These are phyloP conservation scores for Pinus tabuliformis DNA, from an alignment of 75 land plant genomes.

Conservation along the genomic window DNA sequence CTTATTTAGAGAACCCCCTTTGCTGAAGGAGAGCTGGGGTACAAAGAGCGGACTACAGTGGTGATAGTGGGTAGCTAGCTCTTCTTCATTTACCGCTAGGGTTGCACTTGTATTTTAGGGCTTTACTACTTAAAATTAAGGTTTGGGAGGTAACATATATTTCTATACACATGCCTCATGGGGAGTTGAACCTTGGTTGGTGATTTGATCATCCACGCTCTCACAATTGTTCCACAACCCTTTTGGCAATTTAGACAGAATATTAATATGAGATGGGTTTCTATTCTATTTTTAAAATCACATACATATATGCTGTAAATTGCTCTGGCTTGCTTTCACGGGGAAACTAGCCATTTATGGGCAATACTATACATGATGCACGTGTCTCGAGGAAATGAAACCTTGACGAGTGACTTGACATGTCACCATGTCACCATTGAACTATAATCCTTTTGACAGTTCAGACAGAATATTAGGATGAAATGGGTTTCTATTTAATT, in stretches of 20 bases:
- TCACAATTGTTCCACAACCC: not conserved
- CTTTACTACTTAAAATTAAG: too few species aligned
- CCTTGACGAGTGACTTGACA: not conserved
- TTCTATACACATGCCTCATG: not conserved
- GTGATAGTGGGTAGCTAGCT: too few species aligned
- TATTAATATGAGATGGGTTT: not conserved
- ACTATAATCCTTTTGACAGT: too few species aligned
- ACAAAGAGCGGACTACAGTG: too few species aligned
- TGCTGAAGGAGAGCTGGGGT: too few species aligned
- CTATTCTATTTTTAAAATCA: not conserved
- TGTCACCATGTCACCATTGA: not conserved
- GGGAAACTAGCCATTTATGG: too few species aligned
- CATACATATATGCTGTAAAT: not conserved
- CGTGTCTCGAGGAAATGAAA: not conserved
- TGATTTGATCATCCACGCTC: not conserved
- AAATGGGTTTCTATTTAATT: not conserved
- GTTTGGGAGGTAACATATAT: too few species aligned
- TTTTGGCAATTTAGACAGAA: not conserved
- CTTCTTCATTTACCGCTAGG: too few species aligned
- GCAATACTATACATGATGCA: not conserved
- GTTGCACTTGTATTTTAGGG: too few species aligned
- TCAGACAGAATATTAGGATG: not conserved
- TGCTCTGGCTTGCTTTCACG: not conserved
- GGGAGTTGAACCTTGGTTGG: not conserved
- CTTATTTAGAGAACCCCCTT: too few species aligned